Base-by-base conservation (phyloP, 1,284 basidiomycete species). In the Ceratobasidium theobromae region DNA sequence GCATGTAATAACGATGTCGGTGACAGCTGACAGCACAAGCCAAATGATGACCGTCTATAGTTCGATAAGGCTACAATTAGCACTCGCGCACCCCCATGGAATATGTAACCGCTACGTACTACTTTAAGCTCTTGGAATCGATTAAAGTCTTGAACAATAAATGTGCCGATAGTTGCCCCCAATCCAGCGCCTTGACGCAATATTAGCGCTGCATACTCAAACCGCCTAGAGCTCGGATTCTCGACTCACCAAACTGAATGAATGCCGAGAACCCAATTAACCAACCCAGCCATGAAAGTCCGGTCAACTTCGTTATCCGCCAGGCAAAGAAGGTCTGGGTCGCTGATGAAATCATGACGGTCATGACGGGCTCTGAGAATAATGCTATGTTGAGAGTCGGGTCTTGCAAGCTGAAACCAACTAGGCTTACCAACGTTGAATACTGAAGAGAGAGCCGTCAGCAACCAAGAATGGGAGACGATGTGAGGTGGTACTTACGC, bases 1-100 rank as follows among this genome's bases (percentile, higher is more conserved):
- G 0, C 53, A 62, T 0, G 78, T 77, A 38, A 79, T 79, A 2
- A 74, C 21, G 14, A 76, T 70, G 67, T 79, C 79, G 0, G 72
- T 74, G 30, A 74, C 48, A 35, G 71, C 73, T 16, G 75, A 75
- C n/a, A 49, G 64, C 8, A 53, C 45, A 14, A 72, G 65, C 72
- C 67, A 62, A 3, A 77, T 68, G 65, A 78, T 76, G n/a, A 69
- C 52, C 33, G 45, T 11, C 45, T 48, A 48, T 21, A 14, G 3
- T 25, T 5, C 11, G 16, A n/a, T n/a, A n/a, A n/a, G n/a, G n/a
- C n/a, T n/a, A n/a, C 9, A 8, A 8, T 38, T 16, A 38, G 18
- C 8, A 38, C 8, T 18, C 9, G 6, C 5, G 5, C 9, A 6
- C 5, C 18, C n/a, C 11, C 14, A 14, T 6, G 5, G 12, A 48